Evolutionary conservation across 2,329 filamentous ascomycete genomes (phyloP).

Genomic region (Apiospora kogelbergensis): DNA sequence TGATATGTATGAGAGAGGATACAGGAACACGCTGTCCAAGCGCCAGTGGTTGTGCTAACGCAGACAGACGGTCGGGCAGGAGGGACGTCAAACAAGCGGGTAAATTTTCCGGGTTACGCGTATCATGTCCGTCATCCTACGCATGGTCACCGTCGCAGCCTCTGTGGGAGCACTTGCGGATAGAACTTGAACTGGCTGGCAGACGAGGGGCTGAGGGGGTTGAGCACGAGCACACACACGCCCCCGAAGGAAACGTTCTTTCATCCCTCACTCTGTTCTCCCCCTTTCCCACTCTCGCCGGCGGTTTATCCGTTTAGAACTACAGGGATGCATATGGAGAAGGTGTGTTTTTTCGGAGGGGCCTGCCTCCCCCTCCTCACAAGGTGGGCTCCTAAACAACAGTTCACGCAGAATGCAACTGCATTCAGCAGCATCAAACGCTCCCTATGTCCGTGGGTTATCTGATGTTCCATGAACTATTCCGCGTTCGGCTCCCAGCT

Average conservation of each 20-base stretch:
- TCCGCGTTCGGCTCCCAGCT: background rate
- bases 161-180: background rate
- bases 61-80: background rate
- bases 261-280: background rate
- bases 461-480: background rate
- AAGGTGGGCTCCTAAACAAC: constrained; percentile 2
- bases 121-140: background rate
- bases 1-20: background rate
- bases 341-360: background rate
- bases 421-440: background rate
- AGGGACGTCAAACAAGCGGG: background rate
- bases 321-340: constrained; percentile 3
- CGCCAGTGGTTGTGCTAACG: background rate
- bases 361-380: background rate
- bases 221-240: background rate
- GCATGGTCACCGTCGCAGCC: background rate
- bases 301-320: background rate
- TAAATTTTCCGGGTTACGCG: constrained; percentile 3
- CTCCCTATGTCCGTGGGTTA: background rate
- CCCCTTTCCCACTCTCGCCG: background rate
- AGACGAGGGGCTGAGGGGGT: background rate
- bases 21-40: constrained; percentile 1
- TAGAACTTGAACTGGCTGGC: background rate
- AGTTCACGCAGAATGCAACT: background rate
- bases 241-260: background rate